Evolutionary conservation across 1,139 yeast genomes (phyloP), one percentile per base, ranked within the genome.

Genomic region (Geotrichum europaeum): DNA sequence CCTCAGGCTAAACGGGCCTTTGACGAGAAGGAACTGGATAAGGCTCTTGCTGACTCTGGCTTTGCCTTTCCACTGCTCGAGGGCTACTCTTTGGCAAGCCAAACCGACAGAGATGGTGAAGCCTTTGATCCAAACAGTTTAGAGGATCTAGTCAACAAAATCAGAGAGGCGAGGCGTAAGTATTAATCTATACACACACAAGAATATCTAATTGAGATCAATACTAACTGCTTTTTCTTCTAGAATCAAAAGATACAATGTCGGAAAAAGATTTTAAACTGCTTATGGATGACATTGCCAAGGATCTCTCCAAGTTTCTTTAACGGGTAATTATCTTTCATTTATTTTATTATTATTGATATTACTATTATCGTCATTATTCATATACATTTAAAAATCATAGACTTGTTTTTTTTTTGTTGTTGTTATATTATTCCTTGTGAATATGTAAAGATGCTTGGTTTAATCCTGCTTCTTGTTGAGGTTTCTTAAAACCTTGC

Each of bases 401-500:
- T 30, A 22, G 25, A 36, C 13, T 36, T 36, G 3, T 12, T 13
- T 15, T 13, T 25, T 49, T 49, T 49, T 18, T 6, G 5, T 13
- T 49, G 5, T 49, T 49, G n/a, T 15, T 40, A 40, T 40, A 40
- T 40, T 40, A 15, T 40, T 15, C 18, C 6, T 40, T 1, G 18
- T 24, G 25, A 24, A 24, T 24, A 24, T 24, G 4, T 36, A 15
- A 5, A n/a, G 18, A 36, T 36, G 43, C n/a, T n/a, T 13, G n/a
- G 28, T n/a, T 53, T 60, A 56, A 22, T 24, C 57, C 25, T 43
- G 50, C 52, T 54, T 67, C 66, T 49, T 72, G 65, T 66, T 69
- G 32, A 68, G 57, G 60, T 69, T 69, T 67, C 71, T 71, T 57
- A 69, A 63, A 13, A 71, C 73, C 53, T 74, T 66, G 57, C 61